A percentile compares a stretch with the other conserved stretches of the same genome.
Evolutionary conservation across 1,139 yeast genomes (phyloP).

Genomic region (Candida tropicalis): DNA sequence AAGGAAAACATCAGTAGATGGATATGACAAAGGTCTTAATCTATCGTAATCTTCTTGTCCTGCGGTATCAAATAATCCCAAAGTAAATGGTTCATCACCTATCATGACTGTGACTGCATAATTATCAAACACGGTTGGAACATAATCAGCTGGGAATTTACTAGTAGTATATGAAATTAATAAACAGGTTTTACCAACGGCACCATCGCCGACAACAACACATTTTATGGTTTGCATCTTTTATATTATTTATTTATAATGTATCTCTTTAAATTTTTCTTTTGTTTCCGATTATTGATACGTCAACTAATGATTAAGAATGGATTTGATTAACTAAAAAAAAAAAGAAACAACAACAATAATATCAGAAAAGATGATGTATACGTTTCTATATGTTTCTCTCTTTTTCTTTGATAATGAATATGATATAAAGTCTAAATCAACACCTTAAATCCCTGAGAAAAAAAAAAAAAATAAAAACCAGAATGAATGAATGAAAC

Average conservation of each 20-base stretch:
- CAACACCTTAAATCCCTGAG: not conserved
- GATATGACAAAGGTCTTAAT: slow-evolving; percentile 86
- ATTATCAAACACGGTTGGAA: slow-evolving; percentile 92
- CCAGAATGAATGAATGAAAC: not conserved
- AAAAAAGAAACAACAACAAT: not conserved
- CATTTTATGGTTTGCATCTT: slow-evolving; percentile 87
- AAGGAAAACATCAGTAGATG: slow-evolving; percentile 87
- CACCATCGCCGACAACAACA: slow-evolving; percentile 97
- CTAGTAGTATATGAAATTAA: slow-evolving; percentile 89
- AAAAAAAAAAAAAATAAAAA: not conserved
- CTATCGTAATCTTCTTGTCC: slow-evolving; percentile 95
- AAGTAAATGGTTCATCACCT: slow-evolving; percentile 76
- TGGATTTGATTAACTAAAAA: no score
- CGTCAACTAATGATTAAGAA: no score
- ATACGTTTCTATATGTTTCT: no score
- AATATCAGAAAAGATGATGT: not conserved
- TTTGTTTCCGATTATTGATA: no score
- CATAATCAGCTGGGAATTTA: slow-evolving; percentile 93
- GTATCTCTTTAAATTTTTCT: no score
- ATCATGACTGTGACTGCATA: slow-evolving; percentile 86
- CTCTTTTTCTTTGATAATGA: not conserved
- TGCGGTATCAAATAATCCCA: slow-evolving; percentile 97
- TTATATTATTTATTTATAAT: not conserved
- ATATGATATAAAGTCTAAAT: not conserved
- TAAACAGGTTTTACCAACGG: slow-evolving; percentile 92